Conservation (phyloP, 1,284 basidiomycete genomes). For the Moesziomyces sp. region DNA sequence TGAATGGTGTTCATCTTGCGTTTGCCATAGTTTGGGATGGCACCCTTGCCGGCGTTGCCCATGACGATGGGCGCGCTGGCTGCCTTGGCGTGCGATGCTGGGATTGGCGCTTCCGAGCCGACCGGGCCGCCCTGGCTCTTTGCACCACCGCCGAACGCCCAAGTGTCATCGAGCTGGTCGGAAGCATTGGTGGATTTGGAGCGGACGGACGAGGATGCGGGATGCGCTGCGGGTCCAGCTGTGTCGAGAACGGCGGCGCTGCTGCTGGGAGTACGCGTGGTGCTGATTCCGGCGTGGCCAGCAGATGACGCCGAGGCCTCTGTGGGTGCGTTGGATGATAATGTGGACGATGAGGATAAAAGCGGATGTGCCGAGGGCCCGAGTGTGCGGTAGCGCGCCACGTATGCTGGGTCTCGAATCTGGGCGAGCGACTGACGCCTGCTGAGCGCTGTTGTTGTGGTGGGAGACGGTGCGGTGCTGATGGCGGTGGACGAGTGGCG, state of each 20-base stretch:
- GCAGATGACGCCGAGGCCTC: constrained; percentile 2
- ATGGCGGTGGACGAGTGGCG: constrained; percentile 39
- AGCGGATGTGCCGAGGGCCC: constrained; percentile 31
- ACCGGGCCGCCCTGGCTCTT: constrained; percentile 49
- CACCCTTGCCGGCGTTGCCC: constrained; percentile 61
- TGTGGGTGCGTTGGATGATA: constrained; percentile 5
- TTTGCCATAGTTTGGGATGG: constrained; percentile 58
- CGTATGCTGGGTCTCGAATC: constrained; percentile 44
- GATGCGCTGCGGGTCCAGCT: constrained; percentile 16
- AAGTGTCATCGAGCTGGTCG: constrained; percentile 40
- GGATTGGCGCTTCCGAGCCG: constrained; percentile 1
- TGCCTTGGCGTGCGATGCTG: constrained; percentile 11
- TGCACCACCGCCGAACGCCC: constrained; percentile 52
- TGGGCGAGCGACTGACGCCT: constrained; percentile 32
- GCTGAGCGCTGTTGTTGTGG: constrained; percentile 9
- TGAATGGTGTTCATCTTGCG: constrained; percentile 37
- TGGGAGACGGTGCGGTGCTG: constrained; percentile 9
- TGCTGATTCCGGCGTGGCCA: constrained; percentile 16
- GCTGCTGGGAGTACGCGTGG: constrained; percentile 2
- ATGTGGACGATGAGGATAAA: constrained; percentile 24
- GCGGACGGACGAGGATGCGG: constrained; percentile 15
- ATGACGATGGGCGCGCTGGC: constrained; percentile 38
- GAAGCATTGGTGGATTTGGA: constrained; percentile 30
- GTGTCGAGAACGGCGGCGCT: constrained; percentile 19
- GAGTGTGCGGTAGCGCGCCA: constrained; percentile 43